A percentile compares a stretch with the other conserved stretches of the same genome.
Conservation (phyloP, 176 grass and related monocot species). For the Oryza meridionalis region DNA sequence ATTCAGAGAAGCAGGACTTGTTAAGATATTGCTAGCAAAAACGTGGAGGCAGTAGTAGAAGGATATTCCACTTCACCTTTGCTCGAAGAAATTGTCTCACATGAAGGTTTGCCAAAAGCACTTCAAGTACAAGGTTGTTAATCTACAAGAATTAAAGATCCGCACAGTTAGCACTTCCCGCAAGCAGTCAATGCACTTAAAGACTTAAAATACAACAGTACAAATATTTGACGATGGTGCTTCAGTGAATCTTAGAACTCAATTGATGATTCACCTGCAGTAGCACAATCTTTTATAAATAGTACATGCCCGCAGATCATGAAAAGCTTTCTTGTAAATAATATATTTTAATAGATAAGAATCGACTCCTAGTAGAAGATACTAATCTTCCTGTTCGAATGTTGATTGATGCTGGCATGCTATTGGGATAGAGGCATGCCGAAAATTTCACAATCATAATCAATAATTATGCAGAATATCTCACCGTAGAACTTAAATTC, state of each 20-base stretch:
- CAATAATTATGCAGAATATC: neutral
- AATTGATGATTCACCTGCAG: neutral
- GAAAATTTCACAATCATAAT: neutral
- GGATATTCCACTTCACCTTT: conserved; percentile 53
- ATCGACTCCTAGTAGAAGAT: neutral
- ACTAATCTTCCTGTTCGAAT: conserved; percentile 21
- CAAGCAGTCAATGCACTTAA: conserved; percentile 38
- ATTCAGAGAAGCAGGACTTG: conserved; percentile 29
- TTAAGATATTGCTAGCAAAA: conserved; percentile 14
- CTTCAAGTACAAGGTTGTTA: conserved; percentile 83
- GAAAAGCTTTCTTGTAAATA: conserved; percentile 11
- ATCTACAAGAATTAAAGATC: conserved; percentile 59
- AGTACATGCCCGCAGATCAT: neutral
- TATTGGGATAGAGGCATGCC: neutral
- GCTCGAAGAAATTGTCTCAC: conserved; percentile 64
- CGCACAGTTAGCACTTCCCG: conserved; percentile 14
- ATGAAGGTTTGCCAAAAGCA: conserved; percentile 78
- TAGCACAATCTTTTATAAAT: neutral
- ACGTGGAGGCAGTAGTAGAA: conserved; percentile 7
- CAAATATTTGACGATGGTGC: neutral
- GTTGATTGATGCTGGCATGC: conserved; percentile 12
- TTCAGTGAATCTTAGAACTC: conserved; percentile 4
- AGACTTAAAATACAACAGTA: conserved; percentile 19
- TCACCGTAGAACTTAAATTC: neutral
- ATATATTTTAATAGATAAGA: neutral